Evolutionary conservation across 805 yeast species (phyloP).

Genomic region (Wickerhamomyces bisporus): DNA sequence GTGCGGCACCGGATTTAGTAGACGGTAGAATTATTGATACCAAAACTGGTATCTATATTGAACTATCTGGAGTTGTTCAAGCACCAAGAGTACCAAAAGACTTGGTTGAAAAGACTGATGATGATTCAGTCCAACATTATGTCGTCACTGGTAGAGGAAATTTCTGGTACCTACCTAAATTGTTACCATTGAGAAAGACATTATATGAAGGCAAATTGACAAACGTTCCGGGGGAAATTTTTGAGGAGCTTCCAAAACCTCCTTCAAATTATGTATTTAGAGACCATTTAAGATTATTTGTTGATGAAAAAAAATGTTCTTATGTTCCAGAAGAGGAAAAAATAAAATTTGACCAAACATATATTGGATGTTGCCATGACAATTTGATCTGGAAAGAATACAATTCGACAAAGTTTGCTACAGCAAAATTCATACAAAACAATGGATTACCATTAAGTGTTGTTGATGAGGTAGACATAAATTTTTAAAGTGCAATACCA

Average conservation of each 20-base stretch:
- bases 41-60: constrained; percentile 54
- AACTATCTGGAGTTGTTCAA: constrained; percentile 42
- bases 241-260: constrained; percentile 32
- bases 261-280: constrained; percentile 27
- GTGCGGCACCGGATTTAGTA: constrained; percentile 36
- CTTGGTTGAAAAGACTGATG: constrained; percentile 6
- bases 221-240: constrained; percentile 38
- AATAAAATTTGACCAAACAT: constrained; percentile 27
- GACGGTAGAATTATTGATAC: constrained; percentile 59
- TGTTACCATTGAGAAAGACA: constrained; percentile 49
- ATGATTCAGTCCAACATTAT: constrained; percentile 18
- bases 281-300: constrained; percentile 34
- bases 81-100: constrained; percentile 22
- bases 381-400: constrained; percentile 33
- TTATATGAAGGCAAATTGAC: constrained; percentile 53
- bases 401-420: constrained; percentile 27
- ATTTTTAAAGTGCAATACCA: constrained; percentile 28
- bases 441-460: constrained; percentile 17
- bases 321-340: constrained; percentile 39
- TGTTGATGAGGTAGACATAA: constrained; percentile 18
- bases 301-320: constrained; percentile 31
- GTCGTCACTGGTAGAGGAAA: constrained; percentile 38
- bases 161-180: constrained; percentile 41
- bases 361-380: constrained; percentile 40
- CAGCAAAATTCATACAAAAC: constrained; percentile 13